Base-by-base conservation (phyloP, 1,139 yeast genomes). In the Nakaseomyces nivariensis region DNA sequence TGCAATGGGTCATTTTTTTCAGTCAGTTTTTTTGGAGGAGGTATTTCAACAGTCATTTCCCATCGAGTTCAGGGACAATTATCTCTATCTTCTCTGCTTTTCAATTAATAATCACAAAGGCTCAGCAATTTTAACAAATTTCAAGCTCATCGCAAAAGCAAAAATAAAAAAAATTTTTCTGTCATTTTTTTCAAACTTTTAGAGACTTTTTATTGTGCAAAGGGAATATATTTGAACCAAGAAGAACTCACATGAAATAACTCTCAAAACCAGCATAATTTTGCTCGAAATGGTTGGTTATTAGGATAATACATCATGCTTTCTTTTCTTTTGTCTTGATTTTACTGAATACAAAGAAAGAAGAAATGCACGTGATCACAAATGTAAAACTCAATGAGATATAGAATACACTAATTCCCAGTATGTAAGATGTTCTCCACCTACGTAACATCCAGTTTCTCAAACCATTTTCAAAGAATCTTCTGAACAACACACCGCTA, bases 381-480 rank as follows among this genome's bases (percentile, higher is more conserved):
- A 58, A 58, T n/a, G 25, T 41, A 29, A 29, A 41, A 13, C 44
- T 41, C 25, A 41, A 27, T 4, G 34, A 46, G 3, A 51, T 40
- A 41, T 58, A 58, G 37, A 63, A 59, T 4, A 56, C 37, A 1
- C 51, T 31, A 5, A 55, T 55, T 1, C 68, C 68, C 24, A 59
- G 48, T 1, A 57, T 43, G 50, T 63, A 60, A 10, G 66, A 54
- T 8, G 61, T 46, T 32, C 52, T 52, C 27, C 50, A 51, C 55
- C 60, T 56, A 22, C 59, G 55, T 27, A 62, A 45, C 67, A 64
- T 61, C 27, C 62, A 49, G 47, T 63, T 61, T 45, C 67, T 53
- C 47, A 63, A 43, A 8, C 62, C 66, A 45, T 61, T 62, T 4
- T 54, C 52, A 41, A 60, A 61, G 45, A 29, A 41, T 29, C 44